Evolutionary conservation across 805 yeast genomes (phyloP).

Genomic region (Metschnikowia continentalis): DNA sequence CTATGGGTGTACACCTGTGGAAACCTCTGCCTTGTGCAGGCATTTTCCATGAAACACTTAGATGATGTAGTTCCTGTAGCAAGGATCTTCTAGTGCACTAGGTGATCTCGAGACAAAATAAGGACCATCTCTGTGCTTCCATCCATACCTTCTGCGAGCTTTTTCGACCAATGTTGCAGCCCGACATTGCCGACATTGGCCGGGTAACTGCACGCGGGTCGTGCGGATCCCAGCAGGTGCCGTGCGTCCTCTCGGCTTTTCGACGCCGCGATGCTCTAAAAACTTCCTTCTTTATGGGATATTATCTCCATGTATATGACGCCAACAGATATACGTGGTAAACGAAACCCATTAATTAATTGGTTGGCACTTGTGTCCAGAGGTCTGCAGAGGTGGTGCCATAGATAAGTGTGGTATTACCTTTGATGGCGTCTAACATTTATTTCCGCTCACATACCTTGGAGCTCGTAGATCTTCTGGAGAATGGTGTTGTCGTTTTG

Average conservation of each 20-base stretch:
- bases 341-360: constrained; percentile 38
- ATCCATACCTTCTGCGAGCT: background rate
- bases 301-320: constrained; percentile 39
- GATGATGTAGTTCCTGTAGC: too few relatives aligned
- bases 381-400: constrained; percentile 24
- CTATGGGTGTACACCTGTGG: too few relatives aligned
- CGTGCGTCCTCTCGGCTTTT: background rate
- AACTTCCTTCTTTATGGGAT: constrained; percentile 16
- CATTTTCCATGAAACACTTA: too few relatives aligned
- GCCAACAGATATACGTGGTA: constrained; percentile 33
- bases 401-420: constrained; percentile 21
- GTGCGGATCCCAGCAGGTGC: background rate
- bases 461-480: constrained; percentile 9
- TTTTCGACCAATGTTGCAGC: background rate
- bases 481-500: constrained; percentile 3
- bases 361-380: constrained; percentile 17
- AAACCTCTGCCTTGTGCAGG: too few relatives aligned
- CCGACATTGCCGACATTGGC: background rate
- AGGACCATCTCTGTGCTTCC: background rate
- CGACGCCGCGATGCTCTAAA: background rate
- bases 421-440: constrained; percentile 22
- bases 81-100: background rate
- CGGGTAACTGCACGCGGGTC: constrained; percentile 8
- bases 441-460: constrained; percentile 5
- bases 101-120: background rate